A percentile compares a stretch with the other conserved stretches of the same genome.
These are phyloP conservation scores for Globisporangium abappressorium DNA, from an alignment of 352 stramenopile genomes.

Conservation along the genomic window DNA sequence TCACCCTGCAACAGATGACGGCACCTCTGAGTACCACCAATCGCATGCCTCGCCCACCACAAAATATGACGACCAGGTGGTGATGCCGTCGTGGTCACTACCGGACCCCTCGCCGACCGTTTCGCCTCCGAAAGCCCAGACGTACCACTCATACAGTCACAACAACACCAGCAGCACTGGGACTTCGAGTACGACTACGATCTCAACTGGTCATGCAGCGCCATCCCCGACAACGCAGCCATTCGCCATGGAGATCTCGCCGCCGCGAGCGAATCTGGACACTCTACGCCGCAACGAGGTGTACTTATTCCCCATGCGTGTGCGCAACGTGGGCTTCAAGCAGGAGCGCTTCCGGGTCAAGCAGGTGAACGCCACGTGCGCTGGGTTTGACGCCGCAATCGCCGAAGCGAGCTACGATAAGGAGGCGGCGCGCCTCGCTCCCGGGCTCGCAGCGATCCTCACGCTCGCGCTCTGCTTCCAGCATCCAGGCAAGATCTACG, in stretches of 20 bases:
- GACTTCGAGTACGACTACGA: background rate
- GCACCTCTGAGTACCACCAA: background rate
- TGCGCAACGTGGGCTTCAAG: slow-evolving; percentile 63
- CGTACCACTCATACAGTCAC: background rate
- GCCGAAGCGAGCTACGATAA: slow-evolving; percentile 59
- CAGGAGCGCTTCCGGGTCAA: slow-evolving; percentile 71
- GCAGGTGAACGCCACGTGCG: slow-evolving; percentile 35
- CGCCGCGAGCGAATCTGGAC: slow-evolving; percentile 36
- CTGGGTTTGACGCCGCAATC: slow-evolving; percentile 36
- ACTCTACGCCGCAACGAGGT: slow-evolving; percentile 43
- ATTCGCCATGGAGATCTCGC: slow-evolving; percentile 62
- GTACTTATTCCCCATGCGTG: slow-evolving; percentile 61
- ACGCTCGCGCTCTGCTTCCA: slow-evolving; percentile 63
- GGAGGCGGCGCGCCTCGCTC: slow-evolving; percentile 47
- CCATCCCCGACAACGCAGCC: slow-evolving; percentile 31
- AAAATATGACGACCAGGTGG: background rate
- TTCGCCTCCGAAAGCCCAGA: slow-evolving; percentile 1
- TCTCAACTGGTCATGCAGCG: background rate
- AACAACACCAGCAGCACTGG: background rate
- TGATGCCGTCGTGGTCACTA: background rate
- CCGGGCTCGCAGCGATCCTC: slow-evolving; percentile 56
- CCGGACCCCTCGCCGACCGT: background rate
- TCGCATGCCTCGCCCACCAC: background rate
- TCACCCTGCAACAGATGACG: slow-evolving; percentile 10
- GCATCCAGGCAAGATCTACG: slow-evolving; percentile 42